Evolutionary conservation across 2,329 filamentous ascomycete genomes (phyloP).

Genomic region (Colletotrichum orchidophilum): DNA sequence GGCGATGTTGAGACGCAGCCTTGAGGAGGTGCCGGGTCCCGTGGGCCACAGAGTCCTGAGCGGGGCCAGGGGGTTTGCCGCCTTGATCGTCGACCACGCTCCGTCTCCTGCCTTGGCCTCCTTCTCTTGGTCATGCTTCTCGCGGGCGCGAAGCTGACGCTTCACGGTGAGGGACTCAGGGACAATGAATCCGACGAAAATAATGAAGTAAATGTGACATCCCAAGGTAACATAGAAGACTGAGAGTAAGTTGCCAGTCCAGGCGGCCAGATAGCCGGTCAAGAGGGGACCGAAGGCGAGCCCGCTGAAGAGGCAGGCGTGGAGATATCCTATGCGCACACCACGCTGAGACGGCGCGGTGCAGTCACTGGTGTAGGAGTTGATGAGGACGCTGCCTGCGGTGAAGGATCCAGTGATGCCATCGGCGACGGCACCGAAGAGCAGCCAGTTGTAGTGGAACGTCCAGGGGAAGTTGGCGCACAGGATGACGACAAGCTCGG

Average conservation of each 20-base stretch:
- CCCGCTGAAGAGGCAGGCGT: constrained; percentile 89
- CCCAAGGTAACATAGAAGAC: constrained; percentile 85
- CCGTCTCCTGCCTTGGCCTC: constrained; percentile 44
- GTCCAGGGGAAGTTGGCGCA: constrained; percentile 78
- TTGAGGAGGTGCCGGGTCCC: constrained; percentile 65
- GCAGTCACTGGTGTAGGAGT: constrained; percentile 92
- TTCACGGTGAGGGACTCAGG: constrained; percentile 86
- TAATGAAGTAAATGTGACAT: constrained; percentile 78
- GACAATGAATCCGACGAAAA: constrained; percentile 75
- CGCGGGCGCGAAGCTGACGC: constrained; percentile 74
- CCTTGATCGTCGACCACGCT: constrained; percentile 41
- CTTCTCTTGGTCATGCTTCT: constrained; percentile 66
- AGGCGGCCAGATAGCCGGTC: constrained; percentile 81
- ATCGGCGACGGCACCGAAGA: constrained; percentile 81
- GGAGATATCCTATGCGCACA: constrained; percentile 88
- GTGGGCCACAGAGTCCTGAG: constrained; percentile 81
- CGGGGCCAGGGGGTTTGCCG: constrained; percentile 76
- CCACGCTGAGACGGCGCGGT: constrained; percentile 81
- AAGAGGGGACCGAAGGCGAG: constrained; percentile 87
- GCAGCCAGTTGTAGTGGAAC: constrained; percentile 80
- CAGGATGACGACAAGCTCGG: constrained; percentile 81
- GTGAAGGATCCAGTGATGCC: constrained; percentile 91
- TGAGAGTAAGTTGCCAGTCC: constrained; percentile 78
- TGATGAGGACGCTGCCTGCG: constrained; percentile 76
- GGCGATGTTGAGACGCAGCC: constrained; percentile 82